Percentiles rank a stretch among this genome's conserved stretches.
Evolutionary conservation across 148 eudicot genomes (phyloP).

Genomic region (Chenopodium quinoa): DNA sequence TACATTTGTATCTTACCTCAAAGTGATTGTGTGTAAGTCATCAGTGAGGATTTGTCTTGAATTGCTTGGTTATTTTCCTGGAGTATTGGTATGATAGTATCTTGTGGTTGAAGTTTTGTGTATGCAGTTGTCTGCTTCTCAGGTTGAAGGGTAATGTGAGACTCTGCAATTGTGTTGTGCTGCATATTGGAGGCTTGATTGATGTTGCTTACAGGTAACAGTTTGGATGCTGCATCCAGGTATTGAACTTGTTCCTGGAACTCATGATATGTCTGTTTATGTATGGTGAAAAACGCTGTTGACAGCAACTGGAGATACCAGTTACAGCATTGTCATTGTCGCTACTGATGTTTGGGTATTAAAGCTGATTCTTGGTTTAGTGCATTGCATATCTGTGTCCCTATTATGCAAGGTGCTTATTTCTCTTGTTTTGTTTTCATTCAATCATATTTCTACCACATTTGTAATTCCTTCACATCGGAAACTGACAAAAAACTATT

Average conservation of each 20-base stretch:
- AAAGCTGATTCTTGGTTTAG: conserved; percentile 26
- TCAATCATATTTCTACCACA: too few relatives aligned
- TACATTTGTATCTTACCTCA: background rate
- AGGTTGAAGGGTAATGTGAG: background rate
- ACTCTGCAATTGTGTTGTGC: background rate
- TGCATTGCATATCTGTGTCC: conserved; percentile 7
- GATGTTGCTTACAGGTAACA: conserved; percentile 11
- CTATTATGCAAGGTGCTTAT: background rate
- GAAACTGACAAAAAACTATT: too few relatives aligned
- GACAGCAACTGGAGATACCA: conserved; percentile 90
- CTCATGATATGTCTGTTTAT: conserved; percentile 87
- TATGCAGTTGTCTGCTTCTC: conserved; percentile 1
- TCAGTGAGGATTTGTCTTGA: background rate
- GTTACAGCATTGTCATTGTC: conserved; percentile 83
- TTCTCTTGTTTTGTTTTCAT: background rate
- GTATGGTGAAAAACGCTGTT: conserved; percentile 81
- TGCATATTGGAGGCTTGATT: conserved; percentile 12
- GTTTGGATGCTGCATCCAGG: conserved; percentile 40
- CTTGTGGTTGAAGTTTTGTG: background rate
- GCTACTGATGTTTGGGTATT: conserved; percentile 99
- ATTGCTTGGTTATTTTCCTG: background rate
- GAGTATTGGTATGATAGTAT: background rate
- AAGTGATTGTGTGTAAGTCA: background rate
- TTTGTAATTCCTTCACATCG: too few relatives aligned
- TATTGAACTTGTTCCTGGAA: conserved; percentile 90